phyloP scores from a whole-genome alignment of 1,284 basidiomycete genomes.

The Austroboletus niveus region DNA sequence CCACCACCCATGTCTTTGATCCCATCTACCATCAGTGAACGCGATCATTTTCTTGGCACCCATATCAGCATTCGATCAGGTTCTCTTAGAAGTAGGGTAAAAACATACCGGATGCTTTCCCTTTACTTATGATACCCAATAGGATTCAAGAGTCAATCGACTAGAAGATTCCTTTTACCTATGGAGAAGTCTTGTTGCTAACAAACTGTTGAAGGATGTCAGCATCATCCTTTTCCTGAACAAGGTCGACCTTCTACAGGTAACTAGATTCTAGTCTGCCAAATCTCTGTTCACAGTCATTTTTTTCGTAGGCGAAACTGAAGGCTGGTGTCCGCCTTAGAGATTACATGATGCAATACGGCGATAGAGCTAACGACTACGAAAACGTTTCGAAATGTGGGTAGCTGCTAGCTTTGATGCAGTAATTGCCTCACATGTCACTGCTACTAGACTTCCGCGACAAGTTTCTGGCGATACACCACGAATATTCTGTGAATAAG shows the following conservation, averaged over 20 bases:
- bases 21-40: conserved; percentile 51
- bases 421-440: conserved; percentile 5
- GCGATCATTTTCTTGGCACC: conserved; percentile 83
- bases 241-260: conserved; percentile 73
- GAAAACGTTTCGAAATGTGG: conserved; percentile 69
- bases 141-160: conserved; percentile 71
- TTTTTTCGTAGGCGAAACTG: conserved; percentile 54
- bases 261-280: conserved; percentile 21
- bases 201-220: conserved; percentile 65
- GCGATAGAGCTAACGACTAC: conserved; percentile 71
- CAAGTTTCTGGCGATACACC: conserved; percentile 70
- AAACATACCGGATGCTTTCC: not conserved
- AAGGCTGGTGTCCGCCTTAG: conserved; percentile 68
- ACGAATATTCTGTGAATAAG: conserved; percentile 62
- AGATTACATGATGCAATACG: conserved; percentile 65
- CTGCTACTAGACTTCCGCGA: conserved; percentile 58
- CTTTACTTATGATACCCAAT: conserved; percentile 3
- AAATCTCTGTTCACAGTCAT: not conserved
- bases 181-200: conserved; percentile 67
- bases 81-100: conserved; percentile 60
- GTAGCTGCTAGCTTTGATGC: conserved; percentile 20
- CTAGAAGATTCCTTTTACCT: conserved; percentile 72
- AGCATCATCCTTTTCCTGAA: conserved; percentile 78
- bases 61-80: conserved; percentile 81
- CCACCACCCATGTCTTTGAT: not conserved